Percentiles rank a stretch among this genome's conserved stretches.
Evolutionary conservation across 148 eudicot species (phyloP).

Genomic region (Silene conica): DNA sequence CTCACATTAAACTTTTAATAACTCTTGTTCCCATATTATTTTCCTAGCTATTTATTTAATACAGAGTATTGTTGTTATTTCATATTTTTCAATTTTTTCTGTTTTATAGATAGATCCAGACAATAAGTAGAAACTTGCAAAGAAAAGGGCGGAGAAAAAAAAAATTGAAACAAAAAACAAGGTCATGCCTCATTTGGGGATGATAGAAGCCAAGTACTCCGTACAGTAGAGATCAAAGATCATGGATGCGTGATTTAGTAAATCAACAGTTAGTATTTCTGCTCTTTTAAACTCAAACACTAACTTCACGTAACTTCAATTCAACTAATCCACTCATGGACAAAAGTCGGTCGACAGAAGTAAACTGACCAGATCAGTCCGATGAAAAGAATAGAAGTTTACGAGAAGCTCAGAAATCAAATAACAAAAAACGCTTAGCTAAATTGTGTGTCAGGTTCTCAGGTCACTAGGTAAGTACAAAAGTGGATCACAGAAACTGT

Average conservation of each 20-base stretch:
- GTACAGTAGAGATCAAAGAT: background rate
- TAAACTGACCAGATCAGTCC: background rate
- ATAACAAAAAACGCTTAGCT: background rate
- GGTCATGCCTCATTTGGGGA: background rate
- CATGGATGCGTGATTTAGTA: background rate
- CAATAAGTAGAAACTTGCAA: background rate
- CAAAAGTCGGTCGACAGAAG: background rate
- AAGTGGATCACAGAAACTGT: background rate
- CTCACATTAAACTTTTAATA: background rate
- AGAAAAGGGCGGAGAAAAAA: background rate
- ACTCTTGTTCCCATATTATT: background rate
- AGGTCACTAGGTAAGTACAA: background rate
- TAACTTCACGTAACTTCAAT: background rate
- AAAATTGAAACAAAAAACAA: background rate
- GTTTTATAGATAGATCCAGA: background rate
- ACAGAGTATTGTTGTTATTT: background rate
- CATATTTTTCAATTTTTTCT: too few relatives aligned
- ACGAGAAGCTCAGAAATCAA: conserved; percentile 2
- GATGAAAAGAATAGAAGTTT: background rate
- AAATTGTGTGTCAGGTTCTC: background rate
- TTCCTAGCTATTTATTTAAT: background rate
- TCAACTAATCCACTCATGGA: background rate
- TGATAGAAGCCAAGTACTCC: background rate
- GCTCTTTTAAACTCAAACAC: background rate
- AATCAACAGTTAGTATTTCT: background rate